Conservation (phyloP, 2,329 filamentous ascomycete genomes). For the Rachicladosporium sp. region DNA sequence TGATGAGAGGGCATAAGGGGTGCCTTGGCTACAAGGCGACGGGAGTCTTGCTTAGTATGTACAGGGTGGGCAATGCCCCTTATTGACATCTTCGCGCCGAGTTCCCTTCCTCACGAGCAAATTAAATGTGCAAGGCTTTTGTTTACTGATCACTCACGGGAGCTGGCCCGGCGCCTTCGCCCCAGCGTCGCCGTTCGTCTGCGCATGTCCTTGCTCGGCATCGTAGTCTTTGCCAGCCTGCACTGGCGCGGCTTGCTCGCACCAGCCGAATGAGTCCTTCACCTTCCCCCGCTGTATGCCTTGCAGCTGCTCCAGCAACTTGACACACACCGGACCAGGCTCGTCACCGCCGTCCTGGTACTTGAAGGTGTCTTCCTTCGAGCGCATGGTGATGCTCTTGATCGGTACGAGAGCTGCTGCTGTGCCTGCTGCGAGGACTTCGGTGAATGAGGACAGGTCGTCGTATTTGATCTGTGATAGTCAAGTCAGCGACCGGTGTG, state of each 20-base stretch:
- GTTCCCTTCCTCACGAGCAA: no score
- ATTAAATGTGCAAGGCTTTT: no score
- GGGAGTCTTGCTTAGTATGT: no score
- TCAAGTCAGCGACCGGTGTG: neutral
- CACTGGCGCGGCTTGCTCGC: constrained; percentile 32
- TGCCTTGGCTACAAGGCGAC: no score
- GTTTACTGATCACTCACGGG: constrained; percentile 1
- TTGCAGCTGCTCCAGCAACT: constrained; percentile 64
- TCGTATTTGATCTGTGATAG: constrained; percentile 48
- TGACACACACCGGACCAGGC: constrained; percentile 59
- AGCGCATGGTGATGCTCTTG: constrained; percentile 69
- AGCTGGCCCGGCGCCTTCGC: constrained; percentile 4
- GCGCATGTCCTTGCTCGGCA: constrained; percentile 1
- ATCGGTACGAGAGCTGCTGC: constrained; percentile 87
- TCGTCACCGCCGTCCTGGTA: constrained; percentile 50
- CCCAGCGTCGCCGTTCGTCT: constrained; percentile 1
- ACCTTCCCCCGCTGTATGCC: constrained; percentile 75
- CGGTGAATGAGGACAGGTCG: constrained; percentile 51
- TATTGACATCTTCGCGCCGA: no score
- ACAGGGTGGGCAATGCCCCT: no score
- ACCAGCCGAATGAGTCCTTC: constrained; percentile 68
- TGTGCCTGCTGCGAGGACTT: constrained; percentile 86
- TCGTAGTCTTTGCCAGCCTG: constrained; percentile 19
- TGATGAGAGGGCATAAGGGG: no score
- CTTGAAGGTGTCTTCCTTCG: constrained; percentile 41